Evolutionary conservation across 2,329 filamentous ascomycete genomes (phyloP), one percentile per base, ranked within the genome.

Genomic region (Fonsecaea multimorphosa): DNA sequence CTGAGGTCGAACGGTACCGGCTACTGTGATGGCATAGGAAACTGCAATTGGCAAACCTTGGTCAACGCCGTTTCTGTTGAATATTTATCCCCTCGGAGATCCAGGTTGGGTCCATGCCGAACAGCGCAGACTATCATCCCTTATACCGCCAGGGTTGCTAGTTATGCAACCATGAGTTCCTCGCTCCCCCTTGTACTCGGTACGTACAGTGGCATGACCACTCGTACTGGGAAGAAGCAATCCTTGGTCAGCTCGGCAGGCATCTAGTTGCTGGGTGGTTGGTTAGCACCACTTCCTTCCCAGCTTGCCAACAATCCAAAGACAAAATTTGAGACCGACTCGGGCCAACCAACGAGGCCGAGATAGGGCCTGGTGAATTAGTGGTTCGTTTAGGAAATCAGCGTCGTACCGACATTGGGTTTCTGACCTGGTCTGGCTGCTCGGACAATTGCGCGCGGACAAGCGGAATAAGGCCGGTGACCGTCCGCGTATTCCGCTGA

Each of bases 161-260:
- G 38, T 40, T 40, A 40, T 40, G 38, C 38, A 40, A 40, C 38
- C 11, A 19, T 40, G 38, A 40, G 49, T 16, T 7, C 12, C 11
- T 29, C 19, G 22, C 12, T 31, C 22, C 9, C 44, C 24, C 22
- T 7, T 16, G 14, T 16, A 12, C 24, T 7, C n/a, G n/a, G n/a
- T n/a, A n/a, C n/a, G 46, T 5, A 27, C 32, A 34, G 57, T 59
- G 57, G 57, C 57, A 59, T 59, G 57, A 59, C 27, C 4, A 19
- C 44, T 49, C 4, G 2, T 2, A 12, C 32, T 31, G 29, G 19
- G 16, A 40, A 40, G 24, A 44, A 22, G 55, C 19, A 27, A 40
- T 27, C 5, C 36, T 40, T 44, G 34, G 55, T 58, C 55, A 46
- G 55, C 55, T 58, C 36, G 55, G 55, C 55, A 44, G 24, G 14